Conservation (phyloP, 768 basidiomycete genomes). For the Lactarius psammicola region DNA sequence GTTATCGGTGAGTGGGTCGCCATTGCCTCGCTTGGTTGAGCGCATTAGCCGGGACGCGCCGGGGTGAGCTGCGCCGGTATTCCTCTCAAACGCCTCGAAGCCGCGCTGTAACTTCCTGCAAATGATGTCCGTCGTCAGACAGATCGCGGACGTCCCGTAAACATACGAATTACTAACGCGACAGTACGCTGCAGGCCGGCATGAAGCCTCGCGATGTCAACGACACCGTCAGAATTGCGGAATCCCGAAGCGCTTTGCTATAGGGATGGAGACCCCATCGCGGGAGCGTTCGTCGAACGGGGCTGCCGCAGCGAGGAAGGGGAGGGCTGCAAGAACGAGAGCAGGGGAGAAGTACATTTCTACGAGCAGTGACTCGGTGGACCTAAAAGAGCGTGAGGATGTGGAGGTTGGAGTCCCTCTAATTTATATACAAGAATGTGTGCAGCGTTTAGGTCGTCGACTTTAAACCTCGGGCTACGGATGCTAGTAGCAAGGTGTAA, state of each 20-base stretch:
- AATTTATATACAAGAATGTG: not conserved
- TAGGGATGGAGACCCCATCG: not conserved
- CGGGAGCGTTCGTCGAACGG: not conserved
- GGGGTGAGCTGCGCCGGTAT: conserved; percentile 23
- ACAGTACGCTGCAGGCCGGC: not conserved
- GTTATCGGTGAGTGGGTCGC: conserved; percentile 16
- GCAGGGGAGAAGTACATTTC: not conserved
- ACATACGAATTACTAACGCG: conserved; percentile 1
- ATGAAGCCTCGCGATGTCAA: not conserved
- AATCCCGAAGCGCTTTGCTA: not conserved
- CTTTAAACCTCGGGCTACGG: too few relatives aligned
- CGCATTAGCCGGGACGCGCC: not conserved
- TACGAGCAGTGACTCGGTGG: not conserved
- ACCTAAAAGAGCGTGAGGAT: too few relatives aligned
- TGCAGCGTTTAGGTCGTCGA: too few relatives aligned
- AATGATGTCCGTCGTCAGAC: not conserved
- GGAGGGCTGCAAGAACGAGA: not conserved
- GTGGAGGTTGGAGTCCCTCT: not conserved
- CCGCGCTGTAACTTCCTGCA: conserved; percentile 24
- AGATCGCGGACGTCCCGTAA: not conserved
- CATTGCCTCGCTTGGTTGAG: not conserved
- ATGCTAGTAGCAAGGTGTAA: too few relatives aligned
- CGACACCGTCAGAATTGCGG: not conserved
- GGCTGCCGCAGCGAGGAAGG: not conserved
- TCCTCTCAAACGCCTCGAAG: conserved; percentile 17